A percentile compares a stretch with the other conserved stretches of the same genome.
phyloP scores from a whole-genome alignment of 108 stramenopile species.

The Nannochloropsis gaditana region DNA sequence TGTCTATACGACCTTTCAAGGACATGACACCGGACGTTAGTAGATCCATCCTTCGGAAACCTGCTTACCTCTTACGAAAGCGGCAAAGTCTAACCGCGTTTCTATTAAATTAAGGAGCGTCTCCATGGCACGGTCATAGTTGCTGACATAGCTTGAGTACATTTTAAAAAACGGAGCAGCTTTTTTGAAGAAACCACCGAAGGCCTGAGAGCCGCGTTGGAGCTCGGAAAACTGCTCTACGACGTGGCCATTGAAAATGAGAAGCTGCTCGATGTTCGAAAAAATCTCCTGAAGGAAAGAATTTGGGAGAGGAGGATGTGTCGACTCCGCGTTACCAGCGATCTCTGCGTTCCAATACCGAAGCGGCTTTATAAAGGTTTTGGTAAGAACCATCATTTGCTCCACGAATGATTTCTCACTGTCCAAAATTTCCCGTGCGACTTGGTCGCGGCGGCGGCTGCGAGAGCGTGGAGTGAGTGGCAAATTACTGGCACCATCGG shows the following conservation, averaged over 20 bases:
- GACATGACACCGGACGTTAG: not conserved
- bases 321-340: not conserved
- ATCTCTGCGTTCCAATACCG: conserved; percentile 20
- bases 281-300: conserved; percentile 17
- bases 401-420: conserved; percentile 31
- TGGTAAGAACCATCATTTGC: conserved; percentile 22
- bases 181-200: conserved; percentile 25
- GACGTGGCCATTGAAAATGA: conserved; percentile 34
- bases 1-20: not conserved
- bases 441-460: not conserved
- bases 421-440: conserved; percentile 23
- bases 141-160: conserved; percentile 42
- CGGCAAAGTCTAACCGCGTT: not conserved
- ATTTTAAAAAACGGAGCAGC: conserved; percentile 38
- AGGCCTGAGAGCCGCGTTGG: not conserved
- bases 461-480: conserved; percentile 19
- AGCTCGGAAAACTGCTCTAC: not conserved
- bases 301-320: not conserved
- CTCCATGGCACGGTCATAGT: conserved; percentile 30
- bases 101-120: not conserved
- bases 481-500: not conserved
- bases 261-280: conserved; percentile 23
- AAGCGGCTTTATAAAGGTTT: conserved; percentile 28
- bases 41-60: too few species aligned
- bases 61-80: not conserved